A percentile compares a stretch with the other conserved stretches of the same genome.
Evolutionary conservation across 495 filamentous ascomycete genomes (phyloP).

Genomic region (Jackrogersella multiformis): DNA sequence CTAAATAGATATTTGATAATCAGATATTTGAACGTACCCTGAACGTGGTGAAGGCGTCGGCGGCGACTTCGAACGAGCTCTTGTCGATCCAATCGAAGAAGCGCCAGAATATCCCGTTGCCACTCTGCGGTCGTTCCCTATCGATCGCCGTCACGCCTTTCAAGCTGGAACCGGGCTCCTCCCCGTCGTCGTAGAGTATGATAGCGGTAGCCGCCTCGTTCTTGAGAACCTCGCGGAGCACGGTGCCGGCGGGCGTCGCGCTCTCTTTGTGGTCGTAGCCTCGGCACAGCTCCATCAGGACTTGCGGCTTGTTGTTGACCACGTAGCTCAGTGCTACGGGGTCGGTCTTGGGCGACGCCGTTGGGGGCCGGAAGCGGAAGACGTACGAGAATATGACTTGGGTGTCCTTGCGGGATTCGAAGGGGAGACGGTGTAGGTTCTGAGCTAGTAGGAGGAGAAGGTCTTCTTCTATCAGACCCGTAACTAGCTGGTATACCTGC

Average conservation of each 20-base stretch:
- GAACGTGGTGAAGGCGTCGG: slow-evolving; percentile 97
- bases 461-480: slow-evolving; percentile 84
- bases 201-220: slow-evolving; percentile 87
- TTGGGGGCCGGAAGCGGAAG: slow-evolving; percentile 79
- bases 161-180: slow-evolving; percentile 59
- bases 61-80: slow-evolving; percentile 93
- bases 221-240: slow-evolving; percentile 91
- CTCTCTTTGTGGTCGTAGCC: slow-evolving; percentile 92
- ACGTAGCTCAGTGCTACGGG: slow-evolving; percentile 87
- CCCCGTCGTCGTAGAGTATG: slow-evolving; percentile 89
- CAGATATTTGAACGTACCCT: slow-evolving; percentile 64
- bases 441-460: slow-evolving; percentile 82
- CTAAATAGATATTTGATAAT: too few relatives aligned
- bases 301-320: slow-evolving; percentile 82
- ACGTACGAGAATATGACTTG: slow-evolving; percentile 91
- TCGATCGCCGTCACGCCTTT: slow-evolving; percentile 73
- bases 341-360: slow-evolving; percentile 65
- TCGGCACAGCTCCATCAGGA: slow-evolving; percentile 85
- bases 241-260: slow-evolving; percentile 89
- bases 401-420: slow-evolving; percentile 91
- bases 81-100: slow-evolving; percentile 98
- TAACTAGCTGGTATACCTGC: slow-evolving; percentile 81
- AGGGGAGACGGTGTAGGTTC: slow-evolving; percentile 82
- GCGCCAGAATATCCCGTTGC: slow-evolving; percentile 91
- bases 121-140: slow-evolving; percentile 70